Evolutionary conservation across 306 rosid genomes (phyloP).

Genomic region (Myrica gale): DNA sequence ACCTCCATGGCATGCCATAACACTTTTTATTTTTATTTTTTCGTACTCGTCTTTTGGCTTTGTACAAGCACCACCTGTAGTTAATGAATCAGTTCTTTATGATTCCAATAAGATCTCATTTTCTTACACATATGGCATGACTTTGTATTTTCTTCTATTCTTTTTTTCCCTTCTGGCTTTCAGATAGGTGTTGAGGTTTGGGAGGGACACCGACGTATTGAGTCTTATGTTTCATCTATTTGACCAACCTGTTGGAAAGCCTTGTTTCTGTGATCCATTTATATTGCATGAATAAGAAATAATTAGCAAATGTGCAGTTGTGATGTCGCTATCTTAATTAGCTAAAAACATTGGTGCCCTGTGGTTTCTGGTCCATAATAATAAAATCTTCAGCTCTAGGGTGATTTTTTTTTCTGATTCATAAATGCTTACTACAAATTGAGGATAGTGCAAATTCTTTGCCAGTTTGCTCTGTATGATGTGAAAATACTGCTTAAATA

Average conservation of each 20-base stretch:
- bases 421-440: too few species aligned
- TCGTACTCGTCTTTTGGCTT: conserved; percentile 3
- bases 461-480: too few species aligned
- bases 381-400: background rate
- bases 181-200: background rate
- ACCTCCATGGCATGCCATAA: conserved; percentile 19
- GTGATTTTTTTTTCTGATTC: background rate
- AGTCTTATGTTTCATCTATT: background rate
- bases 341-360: too few species aligned
- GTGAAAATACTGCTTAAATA: too few species aligned
- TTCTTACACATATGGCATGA: background rate
- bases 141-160: background rate
- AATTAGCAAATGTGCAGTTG: background rate
- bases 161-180: background rate
- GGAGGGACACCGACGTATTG: background rate
- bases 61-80: background rate
- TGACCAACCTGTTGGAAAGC: background rate
- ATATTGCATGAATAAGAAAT: background rate
- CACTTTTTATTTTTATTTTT: background rate
- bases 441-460: too few species aligned
- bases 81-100: background rate
- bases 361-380: too few species aligned
- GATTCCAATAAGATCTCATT: background rate
- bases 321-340: background rate
- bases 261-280: background rate